Base-by-base conservation (phyloP, 441 rosid species). In the Gossypium davidsonii region DNA sequence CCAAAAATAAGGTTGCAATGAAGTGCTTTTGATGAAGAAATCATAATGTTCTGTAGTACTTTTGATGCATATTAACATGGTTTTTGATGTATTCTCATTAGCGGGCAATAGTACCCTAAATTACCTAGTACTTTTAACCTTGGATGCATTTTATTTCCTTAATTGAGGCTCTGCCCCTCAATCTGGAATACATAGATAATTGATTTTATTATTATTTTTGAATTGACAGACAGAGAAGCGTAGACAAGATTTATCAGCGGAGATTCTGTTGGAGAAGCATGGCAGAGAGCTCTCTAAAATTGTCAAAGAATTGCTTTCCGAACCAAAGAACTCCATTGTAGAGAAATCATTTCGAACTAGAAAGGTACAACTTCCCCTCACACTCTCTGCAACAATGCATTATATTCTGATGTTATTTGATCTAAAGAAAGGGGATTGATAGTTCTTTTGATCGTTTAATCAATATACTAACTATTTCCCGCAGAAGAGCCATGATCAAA, bases 401-500 rank as follows among this genome's bases (percentile, higher is more conserved):
- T 65, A 25, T 17, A 15, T 60, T 23, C 11, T 26, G n/a, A 10
- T 20, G 37, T 66, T 23, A 15, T 21, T 28, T 28, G 34, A 37
- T 61, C 31, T 9, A 48, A 51, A 58, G 60, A 44, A 23, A n/a
- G 46, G 17, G 17, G 60, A 10, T 28, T 46, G 56, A 26, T 12
- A 10, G 26, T 71, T 71, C 55, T 14, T 44, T 72, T 72, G 57
- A 46, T 46, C 46, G 57, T 61, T 3, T 25, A 46, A 46, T 20
- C 15, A 7, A 39, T 9, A 26, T 44, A 46, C 23, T 2, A 71
- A 57, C 39, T 37, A 3, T 77, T 55, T 51, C 23, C 60, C 85
- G 0, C 34, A 92, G 97, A 88, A 84, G 83, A 91, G 93, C 78
- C 87, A 81, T 73, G 98, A 91, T 76, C 87, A 87, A 80, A 86